Evolutionary conservation across 177 flowering plant species (phyloP).

Genomic region (Vitis hybrid): DNA sequence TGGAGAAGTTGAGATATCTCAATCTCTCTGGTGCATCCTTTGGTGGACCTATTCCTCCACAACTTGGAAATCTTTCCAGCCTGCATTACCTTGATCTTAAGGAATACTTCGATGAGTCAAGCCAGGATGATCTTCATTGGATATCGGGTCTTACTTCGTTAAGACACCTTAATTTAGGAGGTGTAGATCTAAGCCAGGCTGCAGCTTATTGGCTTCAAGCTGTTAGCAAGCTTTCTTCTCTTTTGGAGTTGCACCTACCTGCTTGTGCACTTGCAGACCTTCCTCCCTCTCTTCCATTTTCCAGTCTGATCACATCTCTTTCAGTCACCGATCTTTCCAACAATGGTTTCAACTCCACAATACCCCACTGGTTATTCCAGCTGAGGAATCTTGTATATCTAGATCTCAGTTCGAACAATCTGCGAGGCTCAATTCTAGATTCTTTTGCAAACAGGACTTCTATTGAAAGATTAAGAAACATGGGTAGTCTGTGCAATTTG

Average conservation of each 20-base stretch:
- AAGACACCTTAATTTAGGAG: slow-evolving; percentile 7
- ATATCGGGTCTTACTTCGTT: slow-evolving; percentile 13
- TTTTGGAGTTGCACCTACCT: slow-evolving; percentile 1
- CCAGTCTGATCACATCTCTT: too few species aligned
- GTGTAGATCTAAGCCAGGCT: neutral
- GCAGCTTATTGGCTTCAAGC: neutral
- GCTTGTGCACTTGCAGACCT: neutral
- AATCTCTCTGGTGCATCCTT: slow-evolving; percentile 17
- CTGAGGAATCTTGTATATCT: too few species aligned
- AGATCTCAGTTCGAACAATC: too few species aligned
- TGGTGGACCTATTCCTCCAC: slow-evolving; percentile 7
- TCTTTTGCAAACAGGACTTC: too few species aligned
- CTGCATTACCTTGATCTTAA: slow-evolving; percentile 20
- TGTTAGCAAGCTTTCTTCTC: slow-evolving; percentile 8
- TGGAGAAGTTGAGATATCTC: slow-evolving; percentile 17
- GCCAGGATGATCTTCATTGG: slow-evolving; percentile 7
- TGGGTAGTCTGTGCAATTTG: too few species aligned
- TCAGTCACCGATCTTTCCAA: too few species aligned
- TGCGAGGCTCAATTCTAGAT: too few species aligned
- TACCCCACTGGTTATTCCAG: too few species aligned
- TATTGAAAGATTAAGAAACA: too few species aligned
- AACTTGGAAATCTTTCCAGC: slow-evolving; percentile 19
- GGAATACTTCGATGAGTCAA: neutral
- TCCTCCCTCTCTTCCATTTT: too few species aligned
- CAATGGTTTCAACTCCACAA: too few species aligned